Evolutionary conservation across 2,329 filamentous ascomycete genomes (phyloP).

Genomic region (Curvularia hawaiiensis): DNA sequence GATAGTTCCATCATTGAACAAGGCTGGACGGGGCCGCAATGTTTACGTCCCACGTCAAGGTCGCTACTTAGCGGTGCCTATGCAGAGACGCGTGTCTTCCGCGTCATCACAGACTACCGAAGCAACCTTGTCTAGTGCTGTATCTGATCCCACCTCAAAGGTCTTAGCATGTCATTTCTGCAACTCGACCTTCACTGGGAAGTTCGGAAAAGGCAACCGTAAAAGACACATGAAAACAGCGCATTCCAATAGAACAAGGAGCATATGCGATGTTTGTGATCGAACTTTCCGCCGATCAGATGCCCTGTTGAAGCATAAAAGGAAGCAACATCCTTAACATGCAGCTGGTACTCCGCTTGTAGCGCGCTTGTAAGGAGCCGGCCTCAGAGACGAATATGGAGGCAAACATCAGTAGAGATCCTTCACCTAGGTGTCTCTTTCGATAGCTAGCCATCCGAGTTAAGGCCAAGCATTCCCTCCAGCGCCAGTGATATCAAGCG

Average conservation of each 20-base stretch:
- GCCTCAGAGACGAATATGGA: neutral
- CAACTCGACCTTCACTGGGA: neutral
- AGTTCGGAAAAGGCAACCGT: neutral
- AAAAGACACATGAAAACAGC: neutral
- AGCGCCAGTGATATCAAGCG: neutral
- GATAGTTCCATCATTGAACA: neutral
- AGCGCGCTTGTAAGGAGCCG: neutral
- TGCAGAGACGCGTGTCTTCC: neutral
- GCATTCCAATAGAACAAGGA: neutral
- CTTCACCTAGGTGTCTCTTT: neutral
- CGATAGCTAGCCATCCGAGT: neutral
- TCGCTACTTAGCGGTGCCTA: too few species aligned
- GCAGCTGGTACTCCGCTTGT: neutral
- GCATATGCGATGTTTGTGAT: neutral
- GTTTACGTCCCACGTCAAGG: neutral
- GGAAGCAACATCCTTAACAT: neutral
- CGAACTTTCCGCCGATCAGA: neutral
- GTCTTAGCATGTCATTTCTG: neutral
- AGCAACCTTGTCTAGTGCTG: neutral
- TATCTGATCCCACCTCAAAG: neutral
- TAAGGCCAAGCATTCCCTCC: neutral
- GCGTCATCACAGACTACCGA: neutral
- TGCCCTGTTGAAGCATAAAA: conserved; percentile 3
- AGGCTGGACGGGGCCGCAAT: neutral
- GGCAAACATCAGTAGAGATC: neutral